Percentiles rank a stretch among this genome's conserved stretches.
Conservation (phyloP, 768 basidiomycete species). For the Lactarius akahatsu region DNA sequence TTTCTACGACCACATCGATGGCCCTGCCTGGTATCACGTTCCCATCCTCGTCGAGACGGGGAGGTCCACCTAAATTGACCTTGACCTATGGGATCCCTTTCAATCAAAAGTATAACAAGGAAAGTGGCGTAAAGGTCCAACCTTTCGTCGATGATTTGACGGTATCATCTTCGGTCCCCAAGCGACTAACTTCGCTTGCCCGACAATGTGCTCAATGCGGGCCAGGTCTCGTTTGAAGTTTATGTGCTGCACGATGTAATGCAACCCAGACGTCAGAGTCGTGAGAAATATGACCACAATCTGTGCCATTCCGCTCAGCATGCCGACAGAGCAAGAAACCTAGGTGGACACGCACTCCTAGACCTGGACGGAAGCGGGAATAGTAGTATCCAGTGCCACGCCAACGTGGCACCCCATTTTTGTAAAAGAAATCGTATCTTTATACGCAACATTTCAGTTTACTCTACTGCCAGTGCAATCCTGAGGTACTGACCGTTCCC, state of each 20-base stretch:
- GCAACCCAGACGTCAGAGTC: slow-evolving; percentile 74
- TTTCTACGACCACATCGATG: slow-evolving; percentile 83
- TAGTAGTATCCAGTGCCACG: slow-evolving; percentile 97
- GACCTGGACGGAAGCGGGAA: slow-evolving; percentile 90
- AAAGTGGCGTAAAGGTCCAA: slow-evolving; percentile 33
- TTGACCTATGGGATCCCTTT: slow-evolving; percentile 51
- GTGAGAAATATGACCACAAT: slow-evolving; percentile 75
- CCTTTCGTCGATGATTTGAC: slow-evolving; percentile 65
- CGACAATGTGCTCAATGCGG: slow-evolving; percentile 61
- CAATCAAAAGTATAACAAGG: neutral
- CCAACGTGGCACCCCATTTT: slow-evolving; percentile 97
- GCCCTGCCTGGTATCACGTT: slow-evolving; percentile 48
- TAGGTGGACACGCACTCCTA: slow-evolving; percentile 53
- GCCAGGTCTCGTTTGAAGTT: slow-evolving; percentile 73
- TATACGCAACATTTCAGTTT: slow-evolving; percentile 7
- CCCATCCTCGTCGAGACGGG: slow-evolving; percentile 56
- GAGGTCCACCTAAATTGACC: slow-evolving; percentile 60
- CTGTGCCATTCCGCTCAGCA: slow-evolving; percentile 39
- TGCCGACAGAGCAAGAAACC: neutral
- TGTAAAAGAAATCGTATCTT: slow-evolving; percentile 93
- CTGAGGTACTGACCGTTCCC: slow-evolving; percentile 59
- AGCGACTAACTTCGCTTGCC: slow-evolving; percentile 66
- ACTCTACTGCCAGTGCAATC: slow-evolving; percentile 14
- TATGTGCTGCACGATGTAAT: slow-evolving; percentile 75
- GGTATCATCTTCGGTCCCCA: slow-evolving; percentile 81